Evolutionary conservation across 1,284 basidiomycete species (phyloP), one percentile per base, ranked within the genome.

Genomic region (Fomes fomentarius): DNA sequence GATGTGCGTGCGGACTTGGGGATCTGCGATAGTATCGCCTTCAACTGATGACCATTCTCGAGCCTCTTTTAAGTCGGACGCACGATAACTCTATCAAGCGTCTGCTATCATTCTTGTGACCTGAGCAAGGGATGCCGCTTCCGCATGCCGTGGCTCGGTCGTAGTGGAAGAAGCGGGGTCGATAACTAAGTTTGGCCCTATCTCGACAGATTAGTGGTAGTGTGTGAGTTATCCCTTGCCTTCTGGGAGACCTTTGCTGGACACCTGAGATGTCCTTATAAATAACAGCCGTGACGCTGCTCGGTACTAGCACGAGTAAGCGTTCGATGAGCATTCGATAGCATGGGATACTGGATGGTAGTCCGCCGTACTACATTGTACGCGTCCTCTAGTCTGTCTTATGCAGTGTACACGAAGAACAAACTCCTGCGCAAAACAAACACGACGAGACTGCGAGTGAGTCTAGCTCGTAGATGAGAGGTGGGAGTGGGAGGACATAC

Each of bases 341-440:
- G 5, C 7, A 42, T 9, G 22, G 17, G 25, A 24, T 6, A 28
- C 11, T 40, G 14, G 41, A 42, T 28, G 12, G 2, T 30, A 12
- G 7, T 30, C 28, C 6, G 28, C 28, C 28, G 28, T 12, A 30
- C 28, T 30, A 30, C 28, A 30, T 30, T 12, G 12, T 12, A 12
- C 6, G 12, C 28, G 12, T 30, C 7, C 7, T 12, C 28, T 30
- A 12, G 7, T 30, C 28, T 47, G n/a, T n/a, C n/a, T n/a, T 28
- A 47, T 26, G 66, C 58, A 38, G 71, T 72, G 52, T 75, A 75
- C 28, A 71, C 62, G 48, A 73, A 74, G 60, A 64, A 74, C 10
- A 66, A 62, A 48, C 74, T 74, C 65, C 69, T 71, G 37, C n/a
- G 19, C 15, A 25, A 3, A 14, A 14, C 15, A 21, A 59, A 24